phyloP scores from a whole-genome alignment of 2,329 filamentous ascomycete genomes.

The Pseudogymnoascus sp. region DNA sequence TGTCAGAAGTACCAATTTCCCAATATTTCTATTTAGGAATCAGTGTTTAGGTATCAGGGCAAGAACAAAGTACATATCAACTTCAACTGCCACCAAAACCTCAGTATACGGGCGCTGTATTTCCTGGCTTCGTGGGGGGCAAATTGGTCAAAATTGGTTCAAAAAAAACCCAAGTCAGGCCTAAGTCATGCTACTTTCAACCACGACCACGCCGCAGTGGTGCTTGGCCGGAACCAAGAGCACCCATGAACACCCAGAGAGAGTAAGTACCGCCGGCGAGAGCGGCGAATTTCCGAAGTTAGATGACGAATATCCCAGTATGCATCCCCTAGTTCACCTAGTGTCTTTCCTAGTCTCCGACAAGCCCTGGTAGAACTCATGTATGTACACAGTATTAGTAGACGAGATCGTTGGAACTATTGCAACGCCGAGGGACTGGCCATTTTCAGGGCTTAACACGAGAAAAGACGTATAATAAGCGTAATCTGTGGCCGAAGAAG shows the following conservation, averaged over 20 bases:
- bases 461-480: background rate
- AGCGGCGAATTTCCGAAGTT: conserved; percentile 8
- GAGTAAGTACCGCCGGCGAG: background rate
- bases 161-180: too few species aligned
- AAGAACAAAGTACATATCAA: background rate
- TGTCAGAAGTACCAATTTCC: background rate
- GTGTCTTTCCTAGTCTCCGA: conserved; percentile 2
- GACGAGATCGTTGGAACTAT: conserved; percentile 3
- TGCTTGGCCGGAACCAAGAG: background rate
- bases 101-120: background rate
- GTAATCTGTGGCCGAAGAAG: background rate
- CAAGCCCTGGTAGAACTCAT: background rate
- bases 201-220: background rate
- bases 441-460: conserved; percentile 1
- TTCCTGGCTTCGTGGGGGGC: background rate
- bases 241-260: background rate
- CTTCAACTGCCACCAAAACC: too few species aligned
- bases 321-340: background rate
- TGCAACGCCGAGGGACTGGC: conserved; percentile 2
- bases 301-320: conserved; percentile 8
- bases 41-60: background rate
- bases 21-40: background rate
- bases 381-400: background rate
- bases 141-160: background rate
- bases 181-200: conserved; percentile 6